Conservation (phyloP, 352 stramenopile genomes). For the Lagenidium giganteum region DNA sequence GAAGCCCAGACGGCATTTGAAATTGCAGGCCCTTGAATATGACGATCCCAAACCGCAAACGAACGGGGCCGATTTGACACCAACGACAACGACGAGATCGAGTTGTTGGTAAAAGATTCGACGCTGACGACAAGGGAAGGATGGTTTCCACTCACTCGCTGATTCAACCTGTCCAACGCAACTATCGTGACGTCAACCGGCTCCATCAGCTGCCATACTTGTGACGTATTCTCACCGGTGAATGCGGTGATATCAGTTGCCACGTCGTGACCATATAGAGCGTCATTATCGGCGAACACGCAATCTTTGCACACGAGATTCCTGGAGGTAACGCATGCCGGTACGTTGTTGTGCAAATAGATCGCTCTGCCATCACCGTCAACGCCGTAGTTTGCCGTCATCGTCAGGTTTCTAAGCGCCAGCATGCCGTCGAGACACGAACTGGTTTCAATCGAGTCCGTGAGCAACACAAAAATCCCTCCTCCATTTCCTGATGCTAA, state of each 20-base stretch:
- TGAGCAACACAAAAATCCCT: neutral
- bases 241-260: neutral
- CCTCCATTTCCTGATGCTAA: conserved; percentile 1
- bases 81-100: too few relatives aligned
- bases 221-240: neutral
- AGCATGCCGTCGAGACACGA: too few relatives aligned
- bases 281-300: neutral
- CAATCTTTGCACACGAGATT: neutral
- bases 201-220: conserved; percentile 2
- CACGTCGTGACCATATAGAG: neutral
- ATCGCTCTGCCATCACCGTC: conserved; percentile 7
- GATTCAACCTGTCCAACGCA: neutral
- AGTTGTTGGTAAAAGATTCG: too few relatives aligned
- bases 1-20: too few relatives aligned
- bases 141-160: neutral
- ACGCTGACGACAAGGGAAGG: neutral
- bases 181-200: neutral
- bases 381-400: conserved; percentile 4
- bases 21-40: too few relatives aligned
- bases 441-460: neutral
- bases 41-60: too few relatives aligned
- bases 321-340: conserved; percentile 1
- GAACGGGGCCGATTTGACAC: too few relatives aligned
- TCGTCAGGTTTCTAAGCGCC: too few relatives aligned
- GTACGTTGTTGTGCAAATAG: conserved; percentile 5